Evolutionary conservation across 2,329 filamentous ascomycete species (phyloP).

Genomic region (Cladophialophora bantiana): DNA sequence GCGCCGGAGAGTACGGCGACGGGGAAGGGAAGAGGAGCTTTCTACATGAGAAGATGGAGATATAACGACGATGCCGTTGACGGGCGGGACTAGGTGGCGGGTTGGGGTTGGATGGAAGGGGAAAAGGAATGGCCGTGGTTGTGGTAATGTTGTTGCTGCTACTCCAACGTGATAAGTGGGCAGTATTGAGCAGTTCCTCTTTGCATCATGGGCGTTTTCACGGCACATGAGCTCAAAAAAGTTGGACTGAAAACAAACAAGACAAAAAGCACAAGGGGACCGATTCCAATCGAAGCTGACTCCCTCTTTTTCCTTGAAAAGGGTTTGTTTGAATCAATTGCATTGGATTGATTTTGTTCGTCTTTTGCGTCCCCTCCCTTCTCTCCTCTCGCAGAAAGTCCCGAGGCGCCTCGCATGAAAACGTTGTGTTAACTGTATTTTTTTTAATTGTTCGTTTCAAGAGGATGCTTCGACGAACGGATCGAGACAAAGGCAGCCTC

Average conservation of each 20-base stretch:
- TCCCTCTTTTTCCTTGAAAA: background rate
- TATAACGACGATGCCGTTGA: background rate
- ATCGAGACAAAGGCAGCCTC: background rate
- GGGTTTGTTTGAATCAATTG: conserved; percentile 1
- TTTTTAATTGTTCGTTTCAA: background rate
- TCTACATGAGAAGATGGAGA: conserved; percentile 61
- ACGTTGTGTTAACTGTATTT: too few species aligned
- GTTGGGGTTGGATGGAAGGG: background rate
- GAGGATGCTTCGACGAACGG: background rate
- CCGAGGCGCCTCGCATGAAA: background rate
- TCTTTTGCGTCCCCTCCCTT: background rate
- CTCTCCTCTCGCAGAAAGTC: background rate
- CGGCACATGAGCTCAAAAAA: background rate
- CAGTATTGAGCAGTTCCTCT: too few species aligned
- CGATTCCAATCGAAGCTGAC: background rate
- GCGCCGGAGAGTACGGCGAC: conserved; percentile 73
- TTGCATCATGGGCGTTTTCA: background rate
- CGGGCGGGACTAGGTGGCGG: background rate
- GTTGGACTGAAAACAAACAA: background rate
- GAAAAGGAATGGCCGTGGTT: background rate
- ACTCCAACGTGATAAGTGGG: too few species aligned
- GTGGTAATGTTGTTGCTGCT: too few species aligned
- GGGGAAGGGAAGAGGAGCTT: conserved; percentile 61
- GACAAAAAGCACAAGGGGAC: background rate
- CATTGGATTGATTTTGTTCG: conserved; percentile 1